These are phyloP conservation scores for Fremontodendron californicum DNA, from an alignment of 345 rosid genomes.

Conservation along the genomic window DNA sequence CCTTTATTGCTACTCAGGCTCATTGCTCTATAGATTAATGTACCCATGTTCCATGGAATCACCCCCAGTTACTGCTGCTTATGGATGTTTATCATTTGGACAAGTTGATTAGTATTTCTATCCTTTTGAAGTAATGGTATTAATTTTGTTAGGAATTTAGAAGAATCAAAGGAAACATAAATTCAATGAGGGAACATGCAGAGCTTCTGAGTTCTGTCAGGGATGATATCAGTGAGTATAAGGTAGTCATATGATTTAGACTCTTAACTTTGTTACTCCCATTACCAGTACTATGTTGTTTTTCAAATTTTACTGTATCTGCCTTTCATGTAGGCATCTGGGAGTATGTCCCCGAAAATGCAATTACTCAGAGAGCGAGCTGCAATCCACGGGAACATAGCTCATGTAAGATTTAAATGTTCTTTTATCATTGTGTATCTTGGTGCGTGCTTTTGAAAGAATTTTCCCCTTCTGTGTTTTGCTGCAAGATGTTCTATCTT, in stretches of 20 bases:
- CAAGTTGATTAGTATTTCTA: slow-evolving; percentile 2
- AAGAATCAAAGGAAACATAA: slow-evolving; percentile 85
- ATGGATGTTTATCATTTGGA: slow-evolving; percentile 4
- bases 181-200: slow-evolving; percentile 86
- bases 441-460: not conserved
- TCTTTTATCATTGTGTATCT: slow-evolving; percentile 6
- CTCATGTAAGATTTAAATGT: slow-evolving; percentile 51
- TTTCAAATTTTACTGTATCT: slow-evolving; percentile 9
- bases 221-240: slow-evolving; percentile 92
- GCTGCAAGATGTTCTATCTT: not conserved
- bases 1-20: not conserved
- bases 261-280: slow-evolving; percentile 1
- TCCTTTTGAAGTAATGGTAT: slow-evolving; percentile 16
- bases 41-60: not conserved
- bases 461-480: not conserved
- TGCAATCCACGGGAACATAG: slow-evolving; percentile 89
- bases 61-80: not conserved
- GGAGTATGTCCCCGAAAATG: slow-evolving; percentile 85
- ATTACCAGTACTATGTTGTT: not conserved
- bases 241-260: slow-evolving; percentile 40
- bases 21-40: not conserved
- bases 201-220: slow-evolving; percentile 96
- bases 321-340: slow-evolving; percentile 73
- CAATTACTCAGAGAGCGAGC: slow-evolving; percentile 89
- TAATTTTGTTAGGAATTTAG: slow-evolving; percentile 63